phyloP scores from a whole-genome alignment of 169 alveolate species.

The Ichthyophthirius multifiliis region DNA sequence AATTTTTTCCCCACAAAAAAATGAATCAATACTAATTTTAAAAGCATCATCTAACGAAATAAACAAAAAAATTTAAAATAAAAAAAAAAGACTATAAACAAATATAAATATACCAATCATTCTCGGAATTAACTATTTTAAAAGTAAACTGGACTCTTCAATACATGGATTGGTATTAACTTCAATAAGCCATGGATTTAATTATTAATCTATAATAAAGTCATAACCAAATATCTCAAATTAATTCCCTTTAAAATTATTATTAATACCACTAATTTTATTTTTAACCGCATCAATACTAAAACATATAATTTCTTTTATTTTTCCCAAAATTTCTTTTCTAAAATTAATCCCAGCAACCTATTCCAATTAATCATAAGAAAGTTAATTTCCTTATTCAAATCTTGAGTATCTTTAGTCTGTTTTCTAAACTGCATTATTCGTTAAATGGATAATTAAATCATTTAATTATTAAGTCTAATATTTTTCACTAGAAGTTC shows the following conservation, averaged over 20 bases:
- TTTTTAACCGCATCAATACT: conserved; percentile 55
- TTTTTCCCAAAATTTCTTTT: conserved; percentile 52
- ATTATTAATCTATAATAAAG: conserved; percentile 73
- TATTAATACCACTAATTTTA: conserved; percentile 59
- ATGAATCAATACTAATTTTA: conserved; percentile 35
- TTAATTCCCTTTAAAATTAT: conserved; percentile 67
- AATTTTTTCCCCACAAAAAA: conserved; percentile 12
- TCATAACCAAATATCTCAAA: conserved; percentile 87
- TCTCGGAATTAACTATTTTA: conserved; percentile 66
- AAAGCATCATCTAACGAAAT: conserved; percentile 62
- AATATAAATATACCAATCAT: conserved; percentile 83
- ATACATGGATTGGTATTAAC: conserved; percentile 86
- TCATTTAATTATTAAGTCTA: conserved; percentile 50
- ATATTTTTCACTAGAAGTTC: conserved; percentile 69
- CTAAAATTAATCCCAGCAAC: conserved; percentile 44
- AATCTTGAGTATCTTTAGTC: conserved; percentile 65
- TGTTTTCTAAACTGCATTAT: conserved; percentile 82
- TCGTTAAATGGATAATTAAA: conserved; percentile 83
- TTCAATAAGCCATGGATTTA: conserved; percentile 71
- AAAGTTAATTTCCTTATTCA: conserved; percentile 84
- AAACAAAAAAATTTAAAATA: neutral
- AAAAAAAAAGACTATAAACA: conserved; percentile 33
- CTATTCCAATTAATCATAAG: conserved; percentile 50
- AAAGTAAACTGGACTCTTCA: conserved; percentile 69
- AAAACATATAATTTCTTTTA: conserved; percentile 56